Evolutionary conservation across 805 yeast species (phyloP), one percentile per base, ranked within the genome.

Genomic region (Cephaloascus albidus): DNA sequence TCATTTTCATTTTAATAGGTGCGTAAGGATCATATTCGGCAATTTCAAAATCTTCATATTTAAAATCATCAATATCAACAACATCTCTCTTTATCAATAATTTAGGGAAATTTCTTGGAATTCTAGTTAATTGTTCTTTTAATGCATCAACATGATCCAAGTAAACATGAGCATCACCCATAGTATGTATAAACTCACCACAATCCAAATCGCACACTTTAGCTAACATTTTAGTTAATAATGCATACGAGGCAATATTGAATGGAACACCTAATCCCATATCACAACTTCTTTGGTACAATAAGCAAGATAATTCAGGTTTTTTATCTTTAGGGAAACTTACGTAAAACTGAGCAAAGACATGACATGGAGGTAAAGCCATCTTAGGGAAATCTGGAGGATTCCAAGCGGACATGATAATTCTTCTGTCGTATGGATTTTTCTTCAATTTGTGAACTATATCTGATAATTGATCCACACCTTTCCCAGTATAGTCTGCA

Each of bases 231-330:
- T 76, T 81, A 2, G 97, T 89, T 44, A 93, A 69, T 40, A 93
- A 66, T 0, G 98, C 95, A 56, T 93, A 93, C 0, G 97, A 87
- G 0, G 99, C 98, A 53, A 93, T 93, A 57, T 93, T 93, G 61
- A 93, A 93, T 1, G 99, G 99, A 18, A 93, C 97, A 12, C 99
- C 99, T n/a, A 93, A 73, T 0, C 99, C 99, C 96, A 93, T 89
- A 55, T 93, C 99, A 61, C 97, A 90, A n/a, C 96, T 85, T 52
- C 99, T 76, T 64, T 93, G 99, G 61, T 93, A 93, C 66, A 93
- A 67, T 42, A 83, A 74, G 58, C 98, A 93, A 10, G 93, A 84
- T 40, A 93, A 71, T 51, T 72, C 78, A 18, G 94, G 94, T 50
- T 62, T 76, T 3, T 54, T 42, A 20, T 65, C 65, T 37, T 61